Percentiles rank a stretch among this genome's conserved stretches.
Conservation (phyloP, 805 yeast species). For the Saturnispora silvae region DNA sequence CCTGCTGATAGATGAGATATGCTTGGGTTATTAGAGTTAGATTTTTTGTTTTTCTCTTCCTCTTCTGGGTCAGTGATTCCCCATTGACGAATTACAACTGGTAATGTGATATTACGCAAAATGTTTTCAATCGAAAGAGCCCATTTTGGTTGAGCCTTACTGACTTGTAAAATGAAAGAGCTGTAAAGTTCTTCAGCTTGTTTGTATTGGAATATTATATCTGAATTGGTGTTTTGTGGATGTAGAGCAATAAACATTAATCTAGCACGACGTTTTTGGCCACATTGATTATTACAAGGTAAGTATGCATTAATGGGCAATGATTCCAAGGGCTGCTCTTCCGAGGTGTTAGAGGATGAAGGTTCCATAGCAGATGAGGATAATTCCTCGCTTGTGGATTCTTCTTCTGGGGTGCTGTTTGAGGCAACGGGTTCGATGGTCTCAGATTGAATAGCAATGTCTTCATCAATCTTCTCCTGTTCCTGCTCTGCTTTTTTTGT, state of each 20-base stretch:
- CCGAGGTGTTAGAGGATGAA: not conserved
- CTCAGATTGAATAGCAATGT: not conserved
- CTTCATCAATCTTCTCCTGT: not conserved
- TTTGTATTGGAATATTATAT: slow-evolving; percentile 17
- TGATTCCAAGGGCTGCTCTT: not conserved
- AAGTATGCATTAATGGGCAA: slow-evolving; percentile 18
- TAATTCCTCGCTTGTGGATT: not conserved
- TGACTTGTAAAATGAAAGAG: slow-evolving; percentile 37
- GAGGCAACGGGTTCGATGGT: not conserved
- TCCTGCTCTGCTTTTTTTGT: not conserved
- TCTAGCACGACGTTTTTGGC: slow-evolving; percentile 44
- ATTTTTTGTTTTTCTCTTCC: not conserved
- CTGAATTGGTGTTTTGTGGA: slow-evolving; percentile 12
- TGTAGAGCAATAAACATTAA: slow-evolving; percentile 55
- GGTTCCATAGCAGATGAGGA: not conserved
- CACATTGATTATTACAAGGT: slow-evolving; percentile 67
- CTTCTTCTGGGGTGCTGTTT: not conserved
- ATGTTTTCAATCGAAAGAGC: slow-evolving; percentile 51
- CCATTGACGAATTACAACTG: slow-evolving; percentile 7
- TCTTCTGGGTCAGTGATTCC: slow-evolving; percentile 5
- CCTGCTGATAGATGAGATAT: slow-evolving; percentile 4
- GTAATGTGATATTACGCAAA: slow-evolving; percentile 23
- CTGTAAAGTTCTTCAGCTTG: slow-evolving; percentile 31
- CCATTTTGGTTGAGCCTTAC: slow-evolving; percentile 52
- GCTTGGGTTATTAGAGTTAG: not conserved